Conservation (phyloP, 2,329 filamentous ascomycete genomes). For the Colletotrichum tabaci region DNA sequence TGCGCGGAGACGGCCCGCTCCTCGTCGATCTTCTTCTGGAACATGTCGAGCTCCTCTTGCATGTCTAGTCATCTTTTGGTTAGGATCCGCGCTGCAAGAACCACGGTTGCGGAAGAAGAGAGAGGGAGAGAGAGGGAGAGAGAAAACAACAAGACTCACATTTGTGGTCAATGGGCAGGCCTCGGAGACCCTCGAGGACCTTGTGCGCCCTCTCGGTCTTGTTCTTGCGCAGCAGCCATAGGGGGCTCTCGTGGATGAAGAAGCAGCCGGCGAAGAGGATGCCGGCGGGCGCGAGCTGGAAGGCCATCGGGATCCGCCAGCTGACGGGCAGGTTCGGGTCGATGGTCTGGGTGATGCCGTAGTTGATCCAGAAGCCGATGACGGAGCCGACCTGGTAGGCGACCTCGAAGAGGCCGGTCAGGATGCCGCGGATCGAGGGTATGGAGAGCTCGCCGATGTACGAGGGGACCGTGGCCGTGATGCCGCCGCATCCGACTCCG, state of each 20-base stretch:
- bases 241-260: slow-evolving; percentile 50
- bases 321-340: slow-evolving; percentile 50
- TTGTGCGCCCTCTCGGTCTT: slow-evolving; percentile 46
- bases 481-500: slow-evolving; percentile 69
- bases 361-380: slow-evolving; percentile 69
- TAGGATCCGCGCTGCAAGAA: background rate
- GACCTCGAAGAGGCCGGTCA: slow-evolving; percentile 68
- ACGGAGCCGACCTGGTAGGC: slow-evolving; percentile 67
- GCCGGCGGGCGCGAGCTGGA: slow-evolving; percentile 61
- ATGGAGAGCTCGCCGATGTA: slow-evolving; percentile 76
- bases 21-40: slow-evolving; percentile 54
- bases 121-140: no score
- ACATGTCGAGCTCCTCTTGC: slow-evolving; percentile 64
- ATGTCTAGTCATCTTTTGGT: slow-evolving; percentile 46
- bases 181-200: slow-evolving; percentile 59
- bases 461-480: slow-evolving; percentile 69
- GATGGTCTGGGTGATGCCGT: slow-evolving; percentile 59
- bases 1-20: slow-evolving; percentile 50
- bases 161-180: slow-evolving; percentile 57
- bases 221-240: slow-evolving; percentile 44
- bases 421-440: slow-evolving; percentile 69
- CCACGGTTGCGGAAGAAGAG: no score
- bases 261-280: slow-evolving; percentile 61
- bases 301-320: slow-evolving; percentile 65
- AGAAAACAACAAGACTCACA: slow-evolving; percentile 43